Base-by-base conservation (phyloP, 345 rosid genomes). In the Ailanthus altissimus region DNA sequence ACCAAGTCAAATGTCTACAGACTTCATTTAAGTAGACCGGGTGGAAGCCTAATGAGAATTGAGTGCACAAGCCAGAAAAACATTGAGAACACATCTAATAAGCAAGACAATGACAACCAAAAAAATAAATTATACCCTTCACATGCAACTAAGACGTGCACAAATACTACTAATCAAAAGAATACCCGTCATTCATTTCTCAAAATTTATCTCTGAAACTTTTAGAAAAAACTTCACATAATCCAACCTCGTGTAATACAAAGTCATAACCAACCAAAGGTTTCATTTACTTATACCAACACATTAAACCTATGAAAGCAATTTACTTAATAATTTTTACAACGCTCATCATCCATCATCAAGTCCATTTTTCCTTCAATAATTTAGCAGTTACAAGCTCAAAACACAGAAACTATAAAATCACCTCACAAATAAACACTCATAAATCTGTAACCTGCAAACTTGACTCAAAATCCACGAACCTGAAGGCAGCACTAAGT, bases 401-500 rank as follows among this genome's bases (percentile, higher is more conserved):
- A 51, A 51, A 49, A 56, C 60, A 21, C 21, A 53, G 8, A 1
- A 18, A n/a, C n/a, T n/a, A n/a, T n/a, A n/a, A n/a, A n/a, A n/a
- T n/a, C n/a, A n/a, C n/a, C n/a, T n/a, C n/a, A n/a, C n/a, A n/a
- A n/a, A n/a, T n/a, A n/a, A n/a, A n/a, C n/a, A n/a, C n/a, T 32
- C 3, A 32, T 32, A 32, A 32, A 32, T 32, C 38, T 12, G 14
- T 11, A 28, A 50, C 13, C n/a, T 50, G 15, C 54, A 59, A 59
- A 42, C 46, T 14, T 40, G 10, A 38, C 45, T 69, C 20, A 26
- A 70, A 78, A 76, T 64, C 70, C 40, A 80, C 78, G 21, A 81
- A 94, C 98, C 98, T 94, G 97, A 60, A 89, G 77, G 74, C 75
- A 88, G 72, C 94, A 93, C 99, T 97, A 95, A 75, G 83, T 83